Evolutionary conservation across 345 rosid species (phyloP).

Genomic region (Carallia brachiata): DNA sequence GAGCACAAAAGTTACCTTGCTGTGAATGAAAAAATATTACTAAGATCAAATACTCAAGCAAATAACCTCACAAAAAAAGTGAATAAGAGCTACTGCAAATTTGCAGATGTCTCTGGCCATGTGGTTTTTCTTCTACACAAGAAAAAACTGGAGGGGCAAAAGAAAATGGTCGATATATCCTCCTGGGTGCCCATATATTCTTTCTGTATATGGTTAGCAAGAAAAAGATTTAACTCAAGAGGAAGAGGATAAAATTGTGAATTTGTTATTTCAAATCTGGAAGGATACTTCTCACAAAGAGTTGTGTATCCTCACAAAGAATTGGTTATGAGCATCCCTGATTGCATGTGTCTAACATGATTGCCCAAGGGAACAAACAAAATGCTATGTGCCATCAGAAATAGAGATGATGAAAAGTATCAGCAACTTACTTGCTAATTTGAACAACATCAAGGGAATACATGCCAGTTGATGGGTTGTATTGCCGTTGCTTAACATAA

Average conservation of each 20-base stretch:
- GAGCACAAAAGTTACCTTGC: not conserved
- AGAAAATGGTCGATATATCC: no score
- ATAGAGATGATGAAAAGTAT: not conserved
- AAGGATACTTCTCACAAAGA: no score
- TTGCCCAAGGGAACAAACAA: not conserved
- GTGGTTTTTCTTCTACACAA: no score
- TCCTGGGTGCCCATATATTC: no score
- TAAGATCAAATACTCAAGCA: not conserved
- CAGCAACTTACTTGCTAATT: conserved; percentile 84
- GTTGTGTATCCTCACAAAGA: no score
- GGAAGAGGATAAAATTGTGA: no score
- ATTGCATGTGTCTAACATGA: not conserved
- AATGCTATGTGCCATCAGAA: not conserved
- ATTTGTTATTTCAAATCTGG: no score
- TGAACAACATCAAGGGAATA: conserved; percentile 93
- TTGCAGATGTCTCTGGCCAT: no score
- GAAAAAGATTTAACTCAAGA: not conserved
- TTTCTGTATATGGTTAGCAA: not conserved
- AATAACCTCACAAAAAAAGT: not conserved
- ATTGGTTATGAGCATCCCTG: not conserved
- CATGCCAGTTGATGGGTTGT: conserved; percentile 94
- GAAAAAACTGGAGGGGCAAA: no score
- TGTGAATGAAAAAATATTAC: not conserved
- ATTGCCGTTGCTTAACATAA: conserved; percentile 91
- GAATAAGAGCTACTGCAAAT: no score